These are phyloP conservation scores for Eucalyptus sp. DNA, from an alignment of 345 rosid species.

Conservation along the genomic window DNA sequence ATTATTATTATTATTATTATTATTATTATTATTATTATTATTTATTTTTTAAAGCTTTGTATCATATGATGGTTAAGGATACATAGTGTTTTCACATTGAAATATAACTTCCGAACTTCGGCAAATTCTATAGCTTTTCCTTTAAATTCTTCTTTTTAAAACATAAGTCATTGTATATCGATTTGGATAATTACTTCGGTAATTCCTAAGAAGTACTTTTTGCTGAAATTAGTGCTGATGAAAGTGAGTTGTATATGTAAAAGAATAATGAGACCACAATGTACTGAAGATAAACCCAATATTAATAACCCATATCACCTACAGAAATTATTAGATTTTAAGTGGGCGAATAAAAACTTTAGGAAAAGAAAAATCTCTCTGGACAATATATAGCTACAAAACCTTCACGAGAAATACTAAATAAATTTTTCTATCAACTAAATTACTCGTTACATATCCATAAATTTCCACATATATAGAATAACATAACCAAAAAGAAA, in stretches of 20 bases:
- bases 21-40: too few relatives aligned
- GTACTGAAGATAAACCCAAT: background rate
- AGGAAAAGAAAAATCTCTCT: background rate
- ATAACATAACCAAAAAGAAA: background rate
- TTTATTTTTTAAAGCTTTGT: background rate
- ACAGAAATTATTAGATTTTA: background rate
- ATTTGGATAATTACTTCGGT: background rate
- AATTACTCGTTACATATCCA: background rate
- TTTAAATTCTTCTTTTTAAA: background rate
- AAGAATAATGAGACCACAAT: background rate
- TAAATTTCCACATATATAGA: background rate
- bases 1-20: too few relatives aligned
- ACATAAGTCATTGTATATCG: background rate
- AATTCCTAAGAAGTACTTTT: background rate
- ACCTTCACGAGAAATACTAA: background rate
- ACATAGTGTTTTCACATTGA: background rate
- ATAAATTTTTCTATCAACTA: background rate
- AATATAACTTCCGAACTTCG: background rate
- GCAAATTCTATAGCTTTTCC: background rate
- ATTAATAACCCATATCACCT: background rate
- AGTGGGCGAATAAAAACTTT: background rate
- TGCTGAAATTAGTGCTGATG: background rate
- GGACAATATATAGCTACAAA: background rate
- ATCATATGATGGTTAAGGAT: background rate
- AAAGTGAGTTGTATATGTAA: background rate